Conservation (phyloP, 1,284 basidiomycete species). For the Leccinum colubrinum region DNA sequence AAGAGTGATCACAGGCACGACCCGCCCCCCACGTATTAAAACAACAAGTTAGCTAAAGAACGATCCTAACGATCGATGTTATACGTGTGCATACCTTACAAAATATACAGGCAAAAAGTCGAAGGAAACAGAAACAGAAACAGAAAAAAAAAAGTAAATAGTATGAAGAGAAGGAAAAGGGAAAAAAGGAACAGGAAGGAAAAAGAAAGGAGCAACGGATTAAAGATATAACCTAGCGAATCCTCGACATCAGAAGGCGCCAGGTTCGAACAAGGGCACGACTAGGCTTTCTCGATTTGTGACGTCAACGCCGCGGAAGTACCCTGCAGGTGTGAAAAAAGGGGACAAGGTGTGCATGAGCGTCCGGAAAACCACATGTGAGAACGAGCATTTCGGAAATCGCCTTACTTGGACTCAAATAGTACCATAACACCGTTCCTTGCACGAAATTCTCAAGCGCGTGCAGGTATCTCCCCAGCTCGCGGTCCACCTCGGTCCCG, state of each 20-base stretch:
- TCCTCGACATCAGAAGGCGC: conserved; percentile 18
- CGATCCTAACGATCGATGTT: conserved; percentile 16
- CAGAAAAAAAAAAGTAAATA: neutral
- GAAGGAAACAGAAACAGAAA: neutral
- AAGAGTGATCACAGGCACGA: conserved; percentile 5
- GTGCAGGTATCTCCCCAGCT: conserved; percentile 37
- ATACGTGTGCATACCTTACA: conserved; percentile 21
- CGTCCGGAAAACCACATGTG: neutral
- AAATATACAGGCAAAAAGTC: conserved; percentile 18
- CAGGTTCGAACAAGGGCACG: conserved; percentile 30
- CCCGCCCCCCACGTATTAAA: conserved; percentile 16
- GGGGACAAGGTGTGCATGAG: neutral
- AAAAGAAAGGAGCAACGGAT: neutral
- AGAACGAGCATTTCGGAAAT: neutral
- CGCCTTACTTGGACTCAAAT: conserved; percentile 37
- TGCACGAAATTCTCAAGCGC: conserved; percentile 48
- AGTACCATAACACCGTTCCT: conserved; percentile 49
- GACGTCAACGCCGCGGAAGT: conserved; percentile 34
- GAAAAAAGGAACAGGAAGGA: neutral
- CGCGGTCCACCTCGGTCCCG: conserved; percentile 39
- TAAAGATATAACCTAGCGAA: neutral
- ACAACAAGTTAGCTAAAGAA: conserved; percentile 8
- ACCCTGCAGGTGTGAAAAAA: conserved; percentile 19
- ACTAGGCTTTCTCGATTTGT: conserved; percentile 28
- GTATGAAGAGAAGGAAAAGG: neutral